Evolutionary conservation across 352 stramenopile genomes (phyloP).

Genomic region (Globisporangium okanoganense): DNA sequence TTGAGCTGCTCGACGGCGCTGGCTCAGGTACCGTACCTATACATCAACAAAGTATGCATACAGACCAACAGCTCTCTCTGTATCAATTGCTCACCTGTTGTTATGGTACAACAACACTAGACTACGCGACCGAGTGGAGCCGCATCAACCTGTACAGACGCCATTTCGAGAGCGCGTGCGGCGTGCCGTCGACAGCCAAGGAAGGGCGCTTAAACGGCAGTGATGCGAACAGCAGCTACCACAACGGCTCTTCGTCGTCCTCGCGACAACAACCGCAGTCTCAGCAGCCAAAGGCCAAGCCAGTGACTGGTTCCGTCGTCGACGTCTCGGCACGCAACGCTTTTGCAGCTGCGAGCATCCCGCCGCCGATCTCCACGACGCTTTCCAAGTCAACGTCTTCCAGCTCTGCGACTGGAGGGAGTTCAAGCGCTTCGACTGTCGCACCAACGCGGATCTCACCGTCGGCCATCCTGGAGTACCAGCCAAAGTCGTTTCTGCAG

Average conservation of each 20-base stretch:
- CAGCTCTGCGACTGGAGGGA: conserved; percentile 7
- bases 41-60: too few species aligned
- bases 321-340: conserved; percentile 17
- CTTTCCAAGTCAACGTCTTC: conserved; percentile 7
- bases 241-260: background rate
- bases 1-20: conserved; percentile 60
- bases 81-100: background rate
- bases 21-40: conserved; percentile 41
- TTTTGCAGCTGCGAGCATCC: conserved; percentile 12
- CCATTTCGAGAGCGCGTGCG: conserved; percentile 76
- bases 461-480: conserved; percentile 58
- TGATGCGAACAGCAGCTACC: background rate
- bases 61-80: background rate
- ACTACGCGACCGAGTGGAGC: conserved; percentile 69
- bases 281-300: conserved; percentile 11
- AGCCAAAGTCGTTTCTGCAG: conserved; percentile 72
- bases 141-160: conserved; percentile 73
- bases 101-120: conserved; percentile 16
- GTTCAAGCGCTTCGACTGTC: conserved; percentile 2
- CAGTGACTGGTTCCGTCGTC: conserved; percentile 4
- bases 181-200: conserved; percentile 47
- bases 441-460: conserved; percentile 20
- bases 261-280: background rate
- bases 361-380: conserved; percentile 1
- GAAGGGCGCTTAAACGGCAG: conserved; percentile 19